Percentiles rank a stretch among this genome's conserved stretches.
These are phyloP conservation scores for Lotmaria passim DNA, from an alignment of 208 protist genomes.

Conservation along the genomic window DNA sequence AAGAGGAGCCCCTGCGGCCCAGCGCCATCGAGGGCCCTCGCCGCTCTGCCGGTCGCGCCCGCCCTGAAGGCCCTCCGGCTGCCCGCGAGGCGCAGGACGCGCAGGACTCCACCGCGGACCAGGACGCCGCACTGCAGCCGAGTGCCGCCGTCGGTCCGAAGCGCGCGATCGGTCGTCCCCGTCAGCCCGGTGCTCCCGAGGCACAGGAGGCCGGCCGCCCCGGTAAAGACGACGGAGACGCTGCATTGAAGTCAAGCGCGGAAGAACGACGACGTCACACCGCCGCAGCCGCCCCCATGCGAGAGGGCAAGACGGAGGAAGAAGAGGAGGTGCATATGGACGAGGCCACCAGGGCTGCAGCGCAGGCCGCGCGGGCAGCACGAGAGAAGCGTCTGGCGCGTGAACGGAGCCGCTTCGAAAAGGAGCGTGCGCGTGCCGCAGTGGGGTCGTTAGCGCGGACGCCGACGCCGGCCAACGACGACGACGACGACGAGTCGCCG, in stretches of 20 bases:
- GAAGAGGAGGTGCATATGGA: too few relatives aligned
- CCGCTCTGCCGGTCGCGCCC: not conserved
- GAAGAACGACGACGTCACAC: not conserved
- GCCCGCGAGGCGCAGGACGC: not conserved
- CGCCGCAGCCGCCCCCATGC: not conserved
- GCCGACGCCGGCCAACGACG: not conserved
- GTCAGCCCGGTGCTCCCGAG: not conserved
- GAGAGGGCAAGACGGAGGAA: too few relatives aligned
- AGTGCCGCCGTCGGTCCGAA: not conserved
- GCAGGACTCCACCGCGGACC: not conserved
- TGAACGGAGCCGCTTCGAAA: not conserved
- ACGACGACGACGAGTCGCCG: not conserved
- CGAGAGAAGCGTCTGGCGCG: too few relatives aligned
- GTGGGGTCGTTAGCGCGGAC: too few relatives aligned
- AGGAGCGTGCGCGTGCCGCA: not conserved
- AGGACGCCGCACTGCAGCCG: conserved; percentile 9
- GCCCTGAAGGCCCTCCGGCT: not conserved
- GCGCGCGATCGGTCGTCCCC: not conserved
- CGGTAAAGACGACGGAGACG: not conserved
- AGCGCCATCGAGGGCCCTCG: not conserved
- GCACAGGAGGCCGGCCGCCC: not conserved
- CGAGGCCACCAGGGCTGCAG: too few relatives aligned
- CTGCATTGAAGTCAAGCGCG: too few relatives aligned
- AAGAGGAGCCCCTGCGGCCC: not conserved
- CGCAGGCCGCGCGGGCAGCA: too few relatives aligned